Evolutionary conservation across 305 asterid genomes (phyloP).

Genomic region (Fraxinus albicans): DNA sequence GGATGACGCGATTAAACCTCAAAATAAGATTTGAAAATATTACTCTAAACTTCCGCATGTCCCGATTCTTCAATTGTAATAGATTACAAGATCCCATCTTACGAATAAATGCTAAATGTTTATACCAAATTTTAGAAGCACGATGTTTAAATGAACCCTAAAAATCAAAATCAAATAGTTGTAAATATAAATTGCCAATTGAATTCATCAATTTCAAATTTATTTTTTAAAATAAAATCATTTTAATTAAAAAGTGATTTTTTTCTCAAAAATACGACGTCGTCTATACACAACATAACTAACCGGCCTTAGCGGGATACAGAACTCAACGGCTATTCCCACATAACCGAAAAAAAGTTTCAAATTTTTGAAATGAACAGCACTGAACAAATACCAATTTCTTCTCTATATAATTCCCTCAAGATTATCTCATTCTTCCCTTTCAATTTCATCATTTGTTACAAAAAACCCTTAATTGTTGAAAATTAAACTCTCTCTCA

Average conservation of each 20-base stretch:
- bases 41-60: not conserved
- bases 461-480: not conserved
- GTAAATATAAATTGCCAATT: not conserved
- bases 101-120: too few species aligned
- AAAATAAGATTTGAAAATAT: too few species aligned
- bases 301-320: slow-evolving; percentile 44
- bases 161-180: not conserved
- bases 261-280: not conserved
- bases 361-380: slow-evolving; percentile 31
- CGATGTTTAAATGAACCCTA: too few species aligned
- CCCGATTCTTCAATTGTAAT: not conserved
- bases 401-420: slow-evolving; percentile 8
- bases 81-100: not conserved
- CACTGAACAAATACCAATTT: not conserved
- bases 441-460: not conserved
- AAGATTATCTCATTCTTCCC: not conserved
- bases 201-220: not conserved
- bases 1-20: not conserved
- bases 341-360: slow-evolving; percentile 12
- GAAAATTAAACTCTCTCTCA: not conserved
- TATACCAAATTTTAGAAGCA: not conserved
- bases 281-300: not conserved
- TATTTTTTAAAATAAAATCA: not conserved
- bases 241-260: not conserved
- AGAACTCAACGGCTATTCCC: slow-evolving; percentile 15